These are phyloP conservation scores for Myriosclerotinia duriaeana DNA, from an alignment of 2,329 filamentous ascomycete species.

Conservation along the genomic window DNA sequence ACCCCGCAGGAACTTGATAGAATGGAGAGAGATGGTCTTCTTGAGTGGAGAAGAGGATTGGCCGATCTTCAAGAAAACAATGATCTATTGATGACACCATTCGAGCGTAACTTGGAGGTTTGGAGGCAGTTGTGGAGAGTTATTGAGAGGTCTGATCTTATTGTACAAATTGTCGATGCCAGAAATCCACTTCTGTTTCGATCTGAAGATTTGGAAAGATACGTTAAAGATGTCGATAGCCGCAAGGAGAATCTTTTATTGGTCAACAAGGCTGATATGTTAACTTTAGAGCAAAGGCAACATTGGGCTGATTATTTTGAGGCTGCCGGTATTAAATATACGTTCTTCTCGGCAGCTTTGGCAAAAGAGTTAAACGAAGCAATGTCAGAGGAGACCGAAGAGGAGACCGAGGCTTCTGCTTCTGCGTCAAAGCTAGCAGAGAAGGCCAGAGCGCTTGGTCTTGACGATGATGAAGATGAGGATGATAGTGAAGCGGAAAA, in stretches of 20 bases:
- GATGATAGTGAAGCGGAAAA: conserved; percentile 32
- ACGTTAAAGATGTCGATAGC: conserved; percentile 88
- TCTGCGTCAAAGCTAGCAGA: conserved; percentile 34
- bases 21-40: conserved; percentile 74
- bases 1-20: conserved; percentile 79
- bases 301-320: conserved; percentile 87
- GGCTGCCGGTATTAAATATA: conserved; percentile 78
- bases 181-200: conserved; percentile 92
- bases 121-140: conserved; percentile 98
- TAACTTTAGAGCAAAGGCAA: conserved; percentile 80
- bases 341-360: conserved; percentile 92
- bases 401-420: conserved; percentile 24
- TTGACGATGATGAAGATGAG: conserved; percentile 41
- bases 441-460: conserved; percentile 45
- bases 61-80: conserved; percentile 93
- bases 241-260: conserved; percentile 88
- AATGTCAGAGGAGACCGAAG: conserved; percentile 46
- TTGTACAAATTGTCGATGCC: conserved; percentile 98
- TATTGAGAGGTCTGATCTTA: conserved; percentile 90
- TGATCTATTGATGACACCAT: conserved; percentile 94
- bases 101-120: conserved; percentile 94
- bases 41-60: conserved; percentile 85
- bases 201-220: conserved; percentile 87
- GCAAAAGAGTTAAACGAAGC: conserved; percentile 87
- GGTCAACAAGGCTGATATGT: conserved; percentile 99